phyloP scores from a whole-genome alignment of 1,284 basidiomycete genomes.

The Inonotus hispidus region DNA sequence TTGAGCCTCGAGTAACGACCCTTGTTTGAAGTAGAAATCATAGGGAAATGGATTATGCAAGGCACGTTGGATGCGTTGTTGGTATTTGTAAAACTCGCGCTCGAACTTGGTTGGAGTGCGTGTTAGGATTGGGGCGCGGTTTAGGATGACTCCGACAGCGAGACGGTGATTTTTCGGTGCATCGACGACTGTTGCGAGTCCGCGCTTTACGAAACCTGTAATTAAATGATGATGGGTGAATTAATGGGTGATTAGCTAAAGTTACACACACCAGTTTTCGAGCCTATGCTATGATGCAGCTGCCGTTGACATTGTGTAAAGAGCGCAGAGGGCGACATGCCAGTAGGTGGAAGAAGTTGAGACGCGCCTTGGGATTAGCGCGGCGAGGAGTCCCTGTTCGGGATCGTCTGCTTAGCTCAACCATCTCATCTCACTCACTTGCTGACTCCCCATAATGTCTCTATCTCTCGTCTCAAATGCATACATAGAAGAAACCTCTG shows the following conservation, averaged over 20 bases:
- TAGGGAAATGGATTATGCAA: slow-evolving; percentile 86
- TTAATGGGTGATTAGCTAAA: not conserved
- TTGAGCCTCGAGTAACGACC: slow-evolving; percentile 79
- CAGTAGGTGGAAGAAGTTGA: slow-evolving; percentile 6
- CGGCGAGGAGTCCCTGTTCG: slow-evolving; percentile 1
- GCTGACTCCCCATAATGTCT: slow-evolving; percentile 58
- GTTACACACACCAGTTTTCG: not conserved
- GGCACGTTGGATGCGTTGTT: slow-evolving; percentile 76
- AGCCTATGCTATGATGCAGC: slow-evolving; percentile 9
- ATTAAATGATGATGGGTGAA: not conserved
- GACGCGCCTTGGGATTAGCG: slow-evolving; percentile 11
- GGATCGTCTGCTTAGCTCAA: not conserved
- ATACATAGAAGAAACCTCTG: slow-evolving; percentile 83
- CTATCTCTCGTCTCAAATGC: slow-evolving; percentile 82
- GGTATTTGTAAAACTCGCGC: slow-evolving; percentile 83
- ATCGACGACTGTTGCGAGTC: slow-evolving; percentile 15
- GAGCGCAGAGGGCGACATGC: slow-evolving; percentile 16
- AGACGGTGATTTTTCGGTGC: slow-evolving; percentile 19
- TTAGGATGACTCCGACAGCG: slow-evolving; percentile 56
- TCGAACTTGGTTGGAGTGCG: slow-evolving; percentile 77
- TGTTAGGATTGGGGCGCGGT: slow-evolving; percentile 80
- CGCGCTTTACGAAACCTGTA: slow-evolving; percentile 9
- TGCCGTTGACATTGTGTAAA: slow-evolving; percentile 17
- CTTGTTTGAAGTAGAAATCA: slow-evolving; percentile 94
- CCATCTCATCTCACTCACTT: slow-evolving; percentile 3